Base-by-base conservation (phyloP, 768 basidiomycete species). In the Panaeolus cyanescens region DNA sequence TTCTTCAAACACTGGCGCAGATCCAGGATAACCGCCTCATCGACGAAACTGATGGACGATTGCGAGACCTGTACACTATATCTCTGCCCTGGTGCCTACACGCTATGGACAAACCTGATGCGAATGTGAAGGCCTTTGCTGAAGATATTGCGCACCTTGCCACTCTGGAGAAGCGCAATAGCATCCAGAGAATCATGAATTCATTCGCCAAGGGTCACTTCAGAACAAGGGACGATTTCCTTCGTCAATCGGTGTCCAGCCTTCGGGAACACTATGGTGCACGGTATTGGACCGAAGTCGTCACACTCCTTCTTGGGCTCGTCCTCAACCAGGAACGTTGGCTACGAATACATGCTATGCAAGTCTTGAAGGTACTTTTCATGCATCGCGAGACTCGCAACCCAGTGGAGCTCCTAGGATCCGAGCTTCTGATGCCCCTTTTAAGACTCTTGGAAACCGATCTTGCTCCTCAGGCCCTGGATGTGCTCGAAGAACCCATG, bases 401-500 rank as follows among this genome's bases (percentile, higher is more conserved):
- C 59, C 86, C 89, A 15, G 82, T 93, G 22, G 88, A 90, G 55
- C 77, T 85, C 0, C 78, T 94, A 55, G 92, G 93, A 2, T 90
- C 92, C 1, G 95, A 97, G 70, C 79, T 96, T 22, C 83, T 98
- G 30, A 94, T 94, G 90, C 95, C 96, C 0, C 80, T 98, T 28
- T 77, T 98, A 32, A 88, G 94, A 28, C 83, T 98, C 22, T 80
- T 97, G n/a, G 90, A 92, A 66, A 93, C 92, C 2, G 91, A 95
- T 64, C 83, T 95, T 32, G 90, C 95, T 9, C 75, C 88, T 7
- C 86, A 92, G 63, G 95, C 95, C 1, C 81, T 98, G 53, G 95
- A 96, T 54, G 93, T 98, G n/a, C 82, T 98, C 5, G 95, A 97
- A 67, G 91, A 95, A 67, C 95, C 95, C 0, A 86, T 92, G 74